Percentiles rank a stretch among this genome's conserved stretches.
phyloP scores from a whole-genome alignment of 31 red algal species.

The Odonthalia washingtoniensis region DNA sequence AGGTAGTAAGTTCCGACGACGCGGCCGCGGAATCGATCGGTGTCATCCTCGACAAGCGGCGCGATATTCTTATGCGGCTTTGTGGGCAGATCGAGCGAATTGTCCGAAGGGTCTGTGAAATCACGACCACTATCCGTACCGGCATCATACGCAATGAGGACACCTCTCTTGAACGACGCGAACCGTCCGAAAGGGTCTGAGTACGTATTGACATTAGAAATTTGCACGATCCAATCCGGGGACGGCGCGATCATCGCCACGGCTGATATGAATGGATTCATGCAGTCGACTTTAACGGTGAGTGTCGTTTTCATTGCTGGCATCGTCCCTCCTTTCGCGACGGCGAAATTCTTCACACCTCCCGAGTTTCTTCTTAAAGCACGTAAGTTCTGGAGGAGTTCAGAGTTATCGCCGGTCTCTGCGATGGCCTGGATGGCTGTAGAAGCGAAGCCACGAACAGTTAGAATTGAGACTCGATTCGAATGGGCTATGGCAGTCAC shows the following conservation, averaged over 20 bases:
- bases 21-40: constrained; percentile 51
- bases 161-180: constrained; percentile 3
- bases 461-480: constrained; percentile 58
- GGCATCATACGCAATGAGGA: constrained; percentile 66
- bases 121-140: constrained; percentile 57
- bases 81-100: constrained; percentile 53
- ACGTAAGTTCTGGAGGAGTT: constrained; percentile 11
- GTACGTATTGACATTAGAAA: constrained; percentile 58
- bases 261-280: constrained; percentile 45
- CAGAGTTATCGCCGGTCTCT: constrained; percentile 54
- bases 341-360: constrained; percentile 26
- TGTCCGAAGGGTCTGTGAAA: constrained; percentile 60
- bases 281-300: constrained; percentile 54
- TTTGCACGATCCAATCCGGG: constrained; percentile 68
- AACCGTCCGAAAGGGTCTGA: background rate
- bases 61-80: constrained; percentile 60
- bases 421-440: constrained; percentile 44
- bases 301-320: constrained; percentile 34
- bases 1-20: constrained; percentile 39
- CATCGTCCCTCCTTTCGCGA: constrained; percentile 34
- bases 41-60: constrained; percentile 61
- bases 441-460: constrained; percentile 55
- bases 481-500: constrained; percentile 48
- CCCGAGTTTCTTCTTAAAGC: background rate
- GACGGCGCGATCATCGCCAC: constrained; percentile 68